Conservation (phyloP, 169 alveolate genomes). For the Plasmodium malariae region DNA sequence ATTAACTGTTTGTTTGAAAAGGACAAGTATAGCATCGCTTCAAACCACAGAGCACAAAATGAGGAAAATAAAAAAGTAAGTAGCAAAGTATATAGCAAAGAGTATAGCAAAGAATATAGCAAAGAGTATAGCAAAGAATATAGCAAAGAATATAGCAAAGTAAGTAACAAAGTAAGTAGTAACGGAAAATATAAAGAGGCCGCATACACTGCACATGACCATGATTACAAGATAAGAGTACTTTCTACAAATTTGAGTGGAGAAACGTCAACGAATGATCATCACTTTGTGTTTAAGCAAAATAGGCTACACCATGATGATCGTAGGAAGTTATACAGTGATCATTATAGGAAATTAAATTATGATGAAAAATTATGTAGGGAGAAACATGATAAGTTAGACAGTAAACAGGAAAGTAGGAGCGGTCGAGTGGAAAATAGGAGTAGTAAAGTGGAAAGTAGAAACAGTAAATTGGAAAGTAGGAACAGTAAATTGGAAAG, state of each 20-base stretch:
- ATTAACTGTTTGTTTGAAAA: constrained; percentile 10
- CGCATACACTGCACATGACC: background rate
- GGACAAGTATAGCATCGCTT: background rate
- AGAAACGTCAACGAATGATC: too few species aligned
- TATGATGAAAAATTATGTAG: background rate
- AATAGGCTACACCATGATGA: background rate
- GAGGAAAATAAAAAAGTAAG: background rate
- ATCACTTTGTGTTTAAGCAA: background rate
- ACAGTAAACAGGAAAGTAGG: too few species aligned
- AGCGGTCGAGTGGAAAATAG: too few species aligned
- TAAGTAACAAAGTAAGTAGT: background rate
- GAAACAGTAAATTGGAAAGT: too few species aligned
- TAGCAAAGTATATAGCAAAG: background rate
- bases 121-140: background rate
- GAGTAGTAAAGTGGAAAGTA: too few species aligned
- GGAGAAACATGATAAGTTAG: background rate
- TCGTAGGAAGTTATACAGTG: background rate
- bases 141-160: background rate
- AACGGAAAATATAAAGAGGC: background rate
- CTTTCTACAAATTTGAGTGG: too few species aligned
- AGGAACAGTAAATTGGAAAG: too few species aligned
- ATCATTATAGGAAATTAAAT: too few species aligned
- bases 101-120: background rate
- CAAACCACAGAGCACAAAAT: background rate
- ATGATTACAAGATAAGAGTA: background rate